Evolutionary conservation across 2,329 filamentous ascomycete species (phyloP), one percentile per base, ranked within the genome.

Genomic region (Fusarium duplospermum): DNA sequence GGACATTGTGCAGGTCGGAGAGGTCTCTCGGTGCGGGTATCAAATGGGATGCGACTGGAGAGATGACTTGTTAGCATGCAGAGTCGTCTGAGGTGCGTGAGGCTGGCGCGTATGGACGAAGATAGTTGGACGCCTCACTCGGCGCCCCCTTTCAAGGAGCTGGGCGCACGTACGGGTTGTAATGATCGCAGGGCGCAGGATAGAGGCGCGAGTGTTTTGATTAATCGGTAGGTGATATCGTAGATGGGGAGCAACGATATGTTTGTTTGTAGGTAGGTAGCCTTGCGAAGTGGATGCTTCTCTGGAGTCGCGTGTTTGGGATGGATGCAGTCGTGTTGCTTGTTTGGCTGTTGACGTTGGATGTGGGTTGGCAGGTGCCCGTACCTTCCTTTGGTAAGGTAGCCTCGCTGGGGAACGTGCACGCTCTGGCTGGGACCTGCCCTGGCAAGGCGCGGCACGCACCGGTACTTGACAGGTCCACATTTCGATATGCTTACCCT

Each of bases 1-100:
- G 69, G 84, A 78, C 83, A 85, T 85, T 42, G 63, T 76, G 67
- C 60, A 52, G 63, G 50, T 71, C 31, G 61, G 22, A 42, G 36
- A 31, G 59, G 60, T 29, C 29, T 52, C 60, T 74, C 52, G 71
- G 71, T 65, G 62, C 45, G 50, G 68, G 71, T 62, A 72, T 61
- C 31, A 42, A 50, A 58, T 35, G 71, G 64, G 71, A 62, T 52
- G 24, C 45, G 24, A 29, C 45, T 59, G 64, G 56, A 16, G 58
- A 45, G 50, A 42, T 66, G 62, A 65, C 65, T 54, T 35, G 64
- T 66, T 62, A 74, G 72, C 62, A 27, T 40, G 52, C 42, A 45
- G 70, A 58, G 61, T 64, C 66, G 40, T 54, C 58, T n/a, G n/a
- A 24, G 36, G 18, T 45, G 24, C 62, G 42, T 74, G 65, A 74